Evolutionary conservation across 495 filamentous ascomycete genomes (phyloP).

Genomic region (Niebla homalea): DNA sequence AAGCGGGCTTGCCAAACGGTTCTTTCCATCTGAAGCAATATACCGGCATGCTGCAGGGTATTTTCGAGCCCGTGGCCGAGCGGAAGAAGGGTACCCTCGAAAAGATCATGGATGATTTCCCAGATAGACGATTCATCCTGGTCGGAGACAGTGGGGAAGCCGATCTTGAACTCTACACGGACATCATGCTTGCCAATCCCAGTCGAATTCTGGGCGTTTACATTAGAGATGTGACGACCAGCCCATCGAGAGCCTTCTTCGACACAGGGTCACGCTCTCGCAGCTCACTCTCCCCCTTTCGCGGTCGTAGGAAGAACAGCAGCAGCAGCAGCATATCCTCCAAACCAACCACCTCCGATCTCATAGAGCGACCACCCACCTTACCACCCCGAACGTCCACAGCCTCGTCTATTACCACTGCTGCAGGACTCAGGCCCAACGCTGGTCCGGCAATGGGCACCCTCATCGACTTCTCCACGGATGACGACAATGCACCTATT

Average conservation of each 20-base stretch:
- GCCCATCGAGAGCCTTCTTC: conserved; percentile 56
- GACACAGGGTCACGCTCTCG: conserved; percentile 32
- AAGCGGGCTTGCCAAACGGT: conserved; percentile 68
- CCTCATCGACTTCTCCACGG: conserved; percentile 42
- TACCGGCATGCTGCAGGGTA: conserved; percentile 87
- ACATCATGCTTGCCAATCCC: conserved; percentile 72
- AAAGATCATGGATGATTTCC: conserved; percentile 77
- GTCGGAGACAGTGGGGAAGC: conserved; percentile 94
- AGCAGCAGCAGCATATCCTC: conserved; percentile 9
- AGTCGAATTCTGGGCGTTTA: conserved; percentile 74
- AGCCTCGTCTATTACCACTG: conserved; percentile 1
- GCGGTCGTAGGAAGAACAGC: conserved; percentile 11
- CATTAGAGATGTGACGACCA: conserved; percentile 86
- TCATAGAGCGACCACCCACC: conserved; percentile 17
- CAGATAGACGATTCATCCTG: conserved; percentile 75
- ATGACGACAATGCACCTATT: conserved; percentile 33
- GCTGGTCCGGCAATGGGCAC: conserved; percentile 36
- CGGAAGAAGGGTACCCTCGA: conserved; percentile 81
- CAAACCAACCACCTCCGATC: conserved; percentile 12
- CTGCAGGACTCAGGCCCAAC: conserved; percentile 14
- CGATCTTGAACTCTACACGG: conserved; percentile 93
- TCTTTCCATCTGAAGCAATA: conserved; percentile 95
- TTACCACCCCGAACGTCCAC: conserved; percentile 20
- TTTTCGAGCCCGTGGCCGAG: conserved; percentile 94
- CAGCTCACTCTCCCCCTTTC: conserved; percentile 15